Base-by-base conservation (phyloP, 805 yeast species). In the Starmerella etchellsii region DNA sequence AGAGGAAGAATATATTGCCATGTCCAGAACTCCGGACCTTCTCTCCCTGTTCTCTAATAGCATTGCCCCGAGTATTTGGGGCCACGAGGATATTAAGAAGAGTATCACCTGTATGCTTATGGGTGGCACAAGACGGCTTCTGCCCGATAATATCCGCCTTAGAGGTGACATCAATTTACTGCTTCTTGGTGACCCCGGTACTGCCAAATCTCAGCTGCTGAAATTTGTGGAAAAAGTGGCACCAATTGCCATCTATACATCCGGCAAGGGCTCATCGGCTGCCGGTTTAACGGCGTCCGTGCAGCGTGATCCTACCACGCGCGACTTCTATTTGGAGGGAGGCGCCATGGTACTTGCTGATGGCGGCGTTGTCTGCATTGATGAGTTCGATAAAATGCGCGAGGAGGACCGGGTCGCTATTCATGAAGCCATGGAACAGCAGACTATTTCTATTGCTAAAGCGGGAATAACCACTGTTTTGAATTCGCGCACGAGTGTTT, bases 271-370 rank as follows among this genome's bases (percentile, higher is more conserved):
- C 55, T 88, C 98, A 0, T 88, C 97, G 10, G 99, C 99, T 2
- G 99, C 97, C 2, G 99, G 99, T 76, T 71, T 91, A 62, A 91
- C 99, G 2, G 98, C 98, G 0, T 80, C 94, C 15, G 97, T 91
- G 16, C 98, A 88, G 64, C 72, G 95, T 59, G 97, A 91, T 59
- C 70, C 83, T 1, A 38, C 46, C 4, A 81, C 95, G 0, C 68
- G 95, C 48, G 98, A 91, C 53, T 91, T 88, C 60, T 88, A 82
- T 59, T 67, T 91, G 40, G 99, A 91, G 70, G 98, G 99, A 45
- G 99, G 99, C 63, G 99, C 99, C 8, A 87, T 91, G 96, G 98
- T 91, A n/a, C 67, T 91, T 37, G 98, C 99, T 0, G 98, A 91
- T 64, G 97, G 97, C 30, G 99, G 99, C 50, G 96, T 91, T 37